Conservation (phyloP, 2,329 filamentous ascomycete genomes). For the Zelopaecilomyces penicillatus region DNA sequence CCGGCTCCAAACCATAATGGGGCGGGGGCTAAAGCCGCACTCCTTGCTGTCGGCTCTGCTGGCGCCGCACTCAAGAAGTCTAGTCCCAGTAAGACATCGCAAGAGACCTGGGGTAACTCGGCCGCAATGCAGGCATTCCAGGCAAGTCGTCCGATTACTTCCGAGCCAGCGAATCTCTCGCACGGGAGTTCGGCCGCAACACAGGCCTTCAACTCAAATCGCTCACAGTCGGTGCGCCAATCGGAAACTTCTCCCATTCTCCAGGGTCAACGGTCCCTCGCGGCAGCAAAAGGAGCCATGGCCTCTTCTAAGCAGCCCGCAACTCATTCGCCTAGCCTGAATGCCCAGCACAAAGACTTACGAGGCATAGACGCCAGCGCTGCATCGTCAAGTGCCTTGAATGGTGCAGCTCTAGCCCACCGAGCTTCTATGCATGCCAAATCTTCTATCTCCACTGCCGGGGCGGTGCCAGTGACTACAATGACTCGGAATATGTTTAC, state of each 20-base stretch:
- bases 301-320: constrained; percentile 52
- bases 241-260: constrained; percentile 22
- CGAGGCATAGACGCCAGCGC: constrained; percentile 22
- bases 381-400: constrained; percentile 60
- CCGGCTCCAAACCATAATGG: constrained; percentile 45
- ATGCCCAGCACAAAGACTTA: background rate
- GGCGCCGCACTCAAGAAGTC: constrained; percentile 21
- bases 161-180: constrained; percentile 12
- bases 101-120: constrained; percentile 50
- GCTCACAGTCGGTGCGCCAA: constrained; percentile 19
- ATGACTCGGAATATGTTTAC: constrained; percentile 71
- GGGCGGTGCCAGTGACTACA: constrained; percentile 59
- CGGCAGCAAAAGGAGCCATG: constrained; percentile 73
- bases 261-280: constrained; percentile 56
- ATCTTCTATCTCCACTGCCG: constrained; percentile 47
- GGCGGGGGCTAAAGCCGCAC: constrained; percentile 65
- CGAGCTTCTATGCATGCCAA: constrained; percentile 38
- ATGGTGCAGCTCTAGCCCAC: constrained; percentile 62
- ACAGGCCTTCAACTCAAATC: constrained; percentile 30
- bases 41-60: constrained; percentile 47
- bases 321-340: constrained; percentile 46
- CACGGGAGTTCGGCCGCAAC: constrained; percentile 23
- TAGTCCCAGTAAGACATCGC: constrained; percentile 13
- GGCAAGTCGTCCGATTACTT: constrained; percentile 14
- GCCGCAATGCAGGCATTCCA: constrained; percentile 62